These are phyloP conservation scores for Paulownia fortunei DNA, from an alignment of 257 asterid species.

Conservation along the genomic window DNA sequence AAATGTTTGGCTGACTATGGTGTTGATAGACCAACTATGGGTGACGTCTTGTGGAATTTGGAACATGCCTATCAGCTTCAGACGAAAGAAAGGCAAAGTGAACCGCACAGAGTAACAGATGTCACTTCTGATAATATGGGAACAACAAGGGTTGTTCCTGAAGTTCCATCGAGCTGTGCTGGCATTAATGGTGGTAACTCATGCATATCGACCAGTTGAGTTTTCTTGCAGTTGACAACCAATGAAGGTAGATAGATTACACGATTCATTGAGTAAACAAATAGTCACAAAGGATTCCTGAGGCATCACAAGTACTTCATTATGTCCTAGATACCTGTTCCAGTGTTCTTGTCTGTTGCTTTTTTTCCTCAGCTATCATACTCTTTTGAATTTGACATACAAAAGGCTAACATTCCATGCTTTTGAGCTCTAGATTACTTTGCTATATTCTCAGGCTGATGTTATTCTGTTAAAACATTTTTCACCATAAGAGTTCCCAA, in stretches of 20 bases:
- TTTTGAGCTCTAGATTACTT: background rate
- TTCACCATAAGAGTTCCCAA: too few relatives aligned
- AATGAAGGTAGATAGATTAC: constrained; percentile 63
- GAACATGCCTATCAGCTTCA: constrained; percentile 76
- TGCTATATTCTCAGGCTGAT: too few relatives aligned
- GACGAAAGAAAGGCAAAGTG: constrained; percentile 40
- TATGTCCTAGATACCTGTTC: background rate
- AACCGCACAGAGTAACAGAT: background rate
- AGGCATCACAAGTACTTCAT: background rate
- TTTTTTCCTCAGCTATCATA: background rate
- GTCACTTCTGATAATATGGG: constrained; percentile 19
- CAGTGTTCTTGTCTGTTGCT: background rate
- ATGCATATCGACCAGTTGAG: constrained; percentile 64
- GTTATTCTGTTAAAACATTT: too few relatives aligned
- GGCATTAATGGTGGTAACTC: constrained; percentile 42
- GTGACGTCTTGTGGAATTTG: constrained; percentile 83
- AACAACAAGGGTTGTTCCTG: constrained; percentile 19
- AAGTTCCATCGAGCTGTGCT: constrained; percentile 13
- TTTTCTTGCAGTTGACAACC: constrained; percentile 78
- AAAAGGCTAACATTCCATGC: background rate
- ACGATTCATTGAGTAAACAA: background rate
- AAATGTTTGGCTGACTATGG: constrained; percentile 78
- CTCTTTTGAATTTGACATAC: background rate
- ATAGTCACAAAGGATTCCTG: background rate
- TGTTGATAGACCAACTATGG: constrained; percentile 79